Base-by-base conservation (phyloP, 352 stramenopile species). In the Phytophthora parvispora region DNA sequence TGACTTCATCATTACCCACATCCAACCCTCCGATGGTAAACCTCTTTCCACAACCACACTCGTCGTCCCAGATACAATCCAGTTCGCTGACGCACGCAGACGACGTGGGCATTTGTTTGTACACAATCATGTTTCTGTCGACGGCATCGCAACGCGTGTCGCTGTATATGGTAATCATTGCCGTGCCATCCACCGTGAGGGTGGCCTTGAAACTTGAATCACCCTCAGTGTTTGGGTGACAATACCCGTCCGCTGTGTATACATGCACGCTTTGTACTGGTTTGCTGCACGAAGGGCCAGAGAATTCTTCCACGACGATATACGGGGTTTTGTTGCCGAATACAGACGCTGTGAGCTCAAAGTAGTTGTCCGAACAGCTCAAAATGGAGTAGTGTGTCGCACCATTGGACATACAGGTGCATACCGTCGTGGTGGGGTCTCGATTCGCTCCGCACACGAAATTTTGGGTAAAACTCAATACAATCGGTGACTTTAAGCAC, bases 301-400 rank as follows among this genome's bases (percentile, higher is more conserved):
- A 18, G 34, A 22, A 53, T 18, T 18, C 27, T 24, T 42, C 20
- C 24, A 42, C 36, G 6, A 67, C 40, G 16, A 60, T 36, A 27
- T 53, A 67, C 18, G 59, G 32, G n/a, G 22, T 60, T 9, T 52
- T 42, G 8, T 22, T 25, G 6, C 49, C 48, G 38, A 67, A 67
- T 8, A 20, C 36, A 28, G n/a, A 36, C 10, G 42, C 10, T 10
- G 48, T 12, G 49, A 53, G 48, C 4, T 4, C 52, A 7, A 10
- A 16, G 36, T 67, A 67, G 34, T 60, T 48, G 12, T n/a, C 25
- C 12, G 38, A 51, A 8, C 59, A 67, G 25, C 36, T 53, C 6
- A 48, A 59, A 13, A 59, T 43, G 0, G 59, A 36, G 16, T 52
- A 60, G 4, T 45, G n/a, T 1, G 48, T n/a, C 20, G 7, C 22